Evolutionary conservation across 345 rosid genomes (phyloP).

Genomic region (Salix dunnii): DNA sequence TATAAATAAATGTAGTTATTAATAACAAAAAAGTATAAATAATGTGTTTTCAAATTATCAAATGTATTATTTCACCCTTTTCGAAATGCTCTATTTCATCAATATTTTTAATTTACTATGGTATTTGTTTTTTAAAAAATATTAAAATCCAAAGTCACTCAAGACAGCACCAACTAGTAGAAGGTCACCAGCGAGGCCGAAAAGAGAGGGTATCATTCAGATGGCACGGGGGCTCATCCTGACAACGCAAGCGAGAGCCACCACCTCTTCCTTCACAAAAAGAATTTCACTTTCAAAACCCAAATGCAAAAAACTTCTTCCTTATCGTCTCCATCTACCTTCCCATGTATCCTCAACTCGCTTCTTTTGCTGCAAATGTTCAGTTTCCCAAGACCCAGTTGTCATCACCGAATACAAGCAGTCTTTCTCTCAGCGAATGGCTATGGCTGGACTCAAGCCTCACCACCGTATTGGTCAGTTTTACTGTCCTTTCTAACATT

Average conservation of each 20-base stretch:
- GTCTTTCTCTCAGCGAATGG: constrained; percentile 65
- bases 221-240: constrained; percentile 51
- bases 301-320: constrained; percentile 21
- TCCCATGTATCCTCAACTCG: constrained; percentile 20
- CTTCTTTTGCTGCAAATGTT: constrained; percentile 38
- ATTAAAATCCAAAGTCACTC: no score
- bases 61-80: no score
- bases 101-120: no score
- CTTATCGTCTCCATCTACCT: constrained; percentile 13
- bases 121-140: no score
- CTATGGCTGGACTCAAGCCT: constrained; percentile 79
- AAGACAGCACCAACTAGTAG: no score
- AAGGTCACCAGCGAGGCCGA: neutral
- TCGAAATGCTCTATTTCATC: no score
- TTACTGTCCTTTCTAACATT: neutral
- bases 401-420: constrained; percentile 41
- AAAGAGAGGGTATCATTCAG: no score
- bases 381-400: constrained; percentile 25
- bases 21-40: no score
- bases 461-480: constrained; percentile 73
- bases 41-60: no score
- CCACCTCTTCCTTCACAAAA: constrained; percentile 26
- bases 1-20: no score
- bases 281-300: constrained; percentile 31
- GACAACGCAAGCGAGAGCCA: constrained; percentile 34